Percentiles rank a stretch among this genome's conserved stretches.
Conservation (phyloP, 2,329 filamentous ascomycete species). For the Epichloe gansuensis region DNA sequence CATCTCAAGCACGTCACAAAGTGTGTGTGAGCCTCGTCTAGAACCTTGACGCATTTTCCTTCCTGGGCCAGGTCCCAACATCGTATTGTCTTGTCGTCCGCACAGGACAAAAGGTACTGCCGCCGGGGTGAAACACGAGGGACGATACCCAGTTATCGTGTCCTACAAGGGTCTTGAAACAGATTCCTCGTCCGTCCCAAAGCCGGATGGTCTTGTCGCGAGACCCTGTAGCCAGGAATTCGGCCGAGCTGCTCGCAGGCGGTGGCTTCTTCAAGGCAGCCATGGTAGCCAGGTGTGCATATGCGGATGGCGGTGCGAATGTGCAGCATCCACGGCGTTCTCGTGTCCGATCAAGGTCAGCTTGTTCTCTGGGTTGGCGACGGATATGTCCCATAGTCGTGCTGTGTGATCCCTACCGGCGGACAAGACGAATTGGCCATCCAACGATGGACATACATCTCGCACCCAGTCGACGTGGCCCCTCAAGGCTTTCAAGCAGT, state of each 20-base stretch:
- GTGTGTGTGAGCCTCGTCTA: constrained; percentile 66
- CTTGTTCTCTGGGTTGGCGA: constrained; percentile 53
- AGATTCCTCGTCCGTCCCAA: constrained; percentile 76
- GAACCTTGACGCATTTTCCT: constrained; percentile 74
- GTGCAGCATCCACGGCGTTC: constrained; percentile 74
- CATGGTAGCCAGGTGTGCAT: constrained; percentile 62
- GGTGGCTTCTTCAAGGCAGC: constrained; percentile 79
- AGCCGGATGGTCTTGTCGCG: constrained; percentile 84
- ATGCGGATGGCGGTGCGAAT: constrained; percentile 69
- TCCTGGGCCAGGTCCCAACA: constrained; percentile 93
- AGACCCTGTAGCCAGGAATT: constrained; percentile 81
- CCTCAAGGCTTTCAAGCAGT: constrained; percentile 73
- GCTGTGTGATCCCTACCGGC: constrained; percentile 71
- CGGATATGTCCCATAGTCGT: constrained; percentile 71
- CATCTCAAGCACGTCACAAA: constrained; percentile 82
- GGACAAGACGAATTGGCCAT: constrained; percentile 71
- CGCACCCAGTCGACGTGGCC: constrained; percentile 83
- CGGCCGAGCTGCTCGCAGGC: constrained; percentile 58
- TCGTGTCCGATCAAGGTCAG: constrained; percentile 75
- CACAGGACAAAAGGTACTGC: constrained; percentile 75
- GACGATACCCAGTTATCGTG: constrained; percentile 93
- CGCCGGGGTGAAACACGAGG: constrained; percentile 80
- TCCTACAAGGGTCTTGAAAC: constrained; percentile 72
- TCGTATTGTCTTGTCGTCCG: constrained; percentile 82
- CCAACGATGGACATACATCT: constrained; percentile 69